Evolutionary conservation across 2,329 filamentous ascomycete genomes (phyloP), one percentile per base, ranked within the genome.

Genomic region (Didymella pomorum): DNA sequence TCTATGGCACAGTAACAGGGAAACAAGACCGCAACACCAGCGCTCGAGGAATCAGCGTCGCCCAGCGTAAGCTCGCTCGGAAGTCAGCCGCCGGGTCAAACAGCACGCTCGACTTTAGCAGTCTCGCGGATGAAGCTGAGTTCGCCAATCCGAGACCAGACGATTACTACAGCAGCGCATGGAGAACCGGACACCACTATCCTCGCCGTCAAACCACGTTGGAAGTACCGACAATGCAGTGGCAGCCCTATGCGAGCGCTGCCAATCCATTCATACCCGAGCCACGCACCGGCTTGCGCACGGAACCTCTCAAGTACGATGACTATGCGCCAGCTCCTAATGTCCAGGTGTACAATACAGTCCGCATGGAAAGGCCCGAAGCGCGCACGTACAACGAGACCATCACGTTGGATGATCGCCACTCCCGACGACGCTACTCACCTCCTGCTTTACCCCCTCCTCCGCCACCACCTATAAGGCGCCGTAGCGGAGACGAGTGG

Each of bases 31-130:
- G 47, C 11, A 64, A 51, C 4, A 44, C 23, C 1, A 26, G 51
- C 6, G 62, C 68, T 2, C 60, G 67, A 26, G 67, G 70, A 0
- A 70, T 74, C 25, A 65, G 63, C 29, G 67, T 73, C 1, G 62
- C 69, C 1, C 71, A 73, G 37, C 60, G 72, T 3, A 71, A 67
- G 56, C 66, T 61, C 12, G 64, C 64, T 2, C 43, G 45, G 3
- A 63, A 58, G 35, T 10, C 42, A 9, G 39, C 48, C 1, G 18
- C 39, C 2, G 60, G 60, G 8, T 65, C 62, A 1, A 53, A 52
- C 12, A 63, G 59, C 11, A 62, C 56, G 2, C 16, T 65, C 2
- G 63, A 68, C 45, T 66, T 49, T 45, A 59, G 49, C 21, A 60
- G 41, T 21, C 35, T 65, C 3, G 60, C 65, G 3, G 64, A 70